Base-by-base conservation (phyloP, 176 grass and related monocot genomes). In the Pontederia paniculata region DNA sequence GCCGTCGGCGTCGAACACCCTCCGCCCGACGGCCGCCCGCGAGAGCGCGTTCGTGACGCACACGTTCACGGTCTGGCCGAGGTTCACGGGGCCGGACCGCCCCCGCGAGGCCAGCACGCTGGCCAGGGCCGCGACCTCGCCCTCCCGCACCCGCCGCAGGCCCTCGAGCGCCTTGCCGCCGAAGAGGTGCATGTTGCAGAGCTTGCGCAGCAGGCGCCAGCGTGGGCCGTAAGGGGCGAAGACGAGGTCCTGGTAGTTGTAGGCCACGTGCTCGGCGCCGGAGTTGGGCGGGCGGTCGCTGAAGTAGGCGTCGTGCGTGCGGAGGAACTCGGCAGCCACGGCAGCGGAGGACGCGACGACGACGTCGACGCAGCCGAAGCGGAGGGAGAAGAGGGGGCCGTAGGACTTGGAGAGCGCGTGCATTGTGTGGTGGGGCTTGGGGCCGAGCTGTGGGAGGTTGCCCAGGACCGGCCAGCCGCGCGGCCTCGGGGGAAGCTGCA, bases 161-260 rank as follows among this genome's bases (percentile, higher is more conserved):
- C 70, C 71, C 8, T 89, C 74, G 16, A 89, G 63, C 7, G 86
- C 86, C 17, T 77, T 73, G 11, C 65, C 48, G 0, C 81, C 84
- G 70, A 89, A 89, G 48, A 89, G 73, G 65, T 89, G 73, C 0
- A 89, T 42, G 0, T 77, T 70, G 31, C 77, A 84, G 0, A 85
- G 52, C 66, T 89, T 89, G 13, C 86, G 72, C 66, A 81, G 58
- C 5, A 74, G 70, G 14, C 86, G 74, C 86, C 86, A 85, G 16
- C 86, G 78, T 8, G 74, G 15, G 0, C 81, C 86, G n/a, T 89
- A 90, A 1, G 86, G 81, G 13, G 68, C 86, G 63, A 85, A 90
- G 23, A 90, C 86, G 0, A 90, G 8, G 71, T 90, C 81, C 60
- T 81, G 81, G 72, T 90, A 85, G 63, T 90, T 85, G 70, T 90